Evolutionary conservation across 768 basidiomycete species (phyloP).

Genomic region (Xerocomus spinulosus): DNA sequence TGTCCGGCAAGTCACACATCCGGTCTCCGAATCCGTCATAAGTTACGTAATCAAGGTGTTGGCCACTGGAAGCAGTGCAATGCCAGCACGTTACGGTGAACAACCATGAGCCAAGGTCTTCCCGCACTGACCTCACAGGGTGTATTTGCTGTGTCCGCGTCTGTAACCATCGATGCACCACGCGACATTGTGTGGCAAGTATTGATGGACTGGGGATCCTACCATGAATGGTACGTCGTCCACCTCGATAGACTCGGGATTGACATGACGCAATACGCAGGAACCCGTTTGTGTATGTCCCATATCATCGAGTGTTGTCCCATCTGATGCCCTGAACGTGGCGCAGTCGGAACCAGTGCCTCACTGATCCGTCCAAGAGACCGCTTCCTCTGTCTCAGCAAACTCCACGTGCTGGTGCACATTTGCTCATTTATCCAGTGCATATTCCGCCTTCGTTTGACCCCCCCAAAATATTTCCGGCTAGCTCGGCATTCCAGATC

Average conservation of each 20-base stretch:
- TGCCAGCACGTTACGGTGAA: too few relatives aligned
- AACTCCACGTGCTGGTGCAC: constrained; percentile 44
- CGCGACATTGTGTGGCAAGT: constrained; percentile 57
- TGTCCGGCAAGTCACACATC: too few relatives aligned
- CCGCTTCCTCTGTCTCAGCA: constrained; percentile 42
- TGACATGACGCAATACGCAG: constrained; percentile 30
- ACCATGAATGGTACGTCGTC: constrained; percentile 53
- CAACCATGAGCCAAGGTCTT: constrained; percentile 16
- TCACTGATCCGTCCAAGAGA: constrained; percentile 39
- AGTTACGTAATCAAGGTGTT: too few relatives aligned
- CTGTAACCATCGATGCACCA: constrained; percentile 56
- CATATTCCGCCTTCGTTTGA: constrained; percentile 60
- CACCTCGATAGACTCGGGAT: not conserved
- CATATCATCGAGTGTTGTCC: not conserved
- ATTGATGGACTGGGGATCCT: constrained; percentile 56
- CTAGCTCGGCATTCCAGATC: constrained; percentile 37
- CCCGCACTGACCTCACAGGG: constrained; percentile 39
- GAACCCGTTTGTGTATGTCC: constrained; percentile 63
- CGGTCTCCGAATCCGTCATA: too few relatives aligned
- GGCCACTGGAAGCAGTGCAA: too few relatives aligned
- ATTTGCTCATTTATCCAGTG: constrained; percentile 45
- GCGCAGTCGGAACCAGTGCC: constrained; percentile 45
- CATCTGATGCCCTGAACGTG: not conserved
- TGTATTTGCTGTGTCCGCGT: constrained; percentile 46
- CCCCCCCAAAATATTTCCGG: constrained; percentile 31